Evolutionary conservation across 2,329 filamentous ascomycete genomes (phyloP).

Genomic region (Neoascochyta sp.): DNA sequence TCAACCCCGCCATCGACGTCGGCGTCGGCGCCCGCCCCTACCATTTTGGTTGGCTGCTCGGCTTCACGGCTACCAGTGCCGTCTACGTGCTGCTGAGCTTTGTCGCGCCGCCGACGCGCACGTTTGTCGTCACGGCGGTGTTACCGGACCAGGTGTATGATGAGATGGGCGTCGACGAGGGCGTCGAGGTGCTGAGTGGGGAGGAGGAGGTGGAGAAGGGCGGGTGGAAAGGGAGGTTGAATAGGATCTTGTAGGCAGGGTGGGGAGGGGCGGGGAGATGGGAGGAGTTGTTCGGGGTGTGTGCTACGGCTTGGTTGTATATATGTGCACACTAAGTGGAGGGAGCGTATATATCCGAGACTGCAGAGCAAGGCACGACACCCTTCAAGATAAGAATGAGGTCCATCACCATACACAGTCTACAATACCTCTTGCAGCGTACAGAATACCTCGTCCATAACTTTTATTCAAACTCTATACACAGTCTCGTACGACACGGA

Average conservation of each 20-base stretch:
- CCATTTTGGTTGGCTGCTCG: conserved; percentile 63
- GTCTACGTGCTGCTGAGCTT: conserved; percentile 53
- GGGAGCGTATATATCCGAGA: no score
- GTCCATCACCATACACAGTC: no score
- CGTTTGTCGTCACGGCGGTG: conserved; percentile 44
- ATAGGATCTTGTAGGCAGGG: conserved; percentile 28
- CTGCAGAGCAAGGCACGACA: no score
- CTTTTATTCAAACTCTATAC: no score
- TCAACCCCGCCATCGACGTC: conserved; percentile 40
- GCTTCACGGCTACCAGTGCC: conserved; percentile 54
- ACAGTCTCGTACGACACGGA: no score
- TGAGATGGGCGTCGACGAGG: conserved; percentile 26
- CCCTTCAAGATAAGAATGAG: no score
- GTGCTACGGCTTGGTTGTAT: no score
- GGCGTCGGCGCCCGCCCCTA: conserved; percentile 55
- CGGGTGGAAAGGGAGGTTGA: conserved; percentile 33
- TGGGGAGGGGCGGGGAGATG: no score
- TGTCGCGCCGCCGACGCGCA: conserved; percentile 49
- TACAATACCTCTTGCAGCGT: no score
- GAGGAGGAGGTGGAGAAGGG: conserved; percentile 27
- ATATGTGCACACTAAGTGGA: no score
- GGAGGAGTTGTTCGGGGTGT: no score
- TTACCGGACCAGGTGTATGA: conserved; percentile 41
- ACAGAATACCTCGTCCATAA: no score
- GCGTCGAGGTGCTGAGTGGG: conserved; percentile 21